Conservation (phyloP, 192 early-diverging fungal species). For the Diversispora epigaea region DNA sequence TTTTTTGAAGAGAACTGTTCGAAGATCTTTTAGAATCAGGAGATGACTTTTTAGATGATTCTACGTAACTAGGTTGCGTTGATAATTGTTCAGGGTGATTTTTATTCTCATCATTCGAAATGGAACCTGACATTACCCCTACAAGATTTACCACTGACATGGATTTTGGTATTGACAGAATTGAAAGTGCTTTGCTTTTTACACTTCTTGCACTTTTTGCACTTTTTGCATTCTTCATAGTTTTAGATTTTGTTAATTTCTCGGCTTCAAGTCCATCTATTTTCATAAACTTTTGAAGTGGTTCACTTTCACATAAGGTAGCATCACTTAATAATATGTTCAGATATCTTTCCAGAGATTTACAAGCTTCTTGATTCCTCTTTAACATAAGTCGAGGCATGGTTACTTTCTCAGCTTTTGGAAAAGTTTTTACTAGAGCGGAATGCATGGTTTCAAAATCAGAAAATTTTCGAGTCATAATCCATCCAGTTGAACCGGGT, state of each 20-base stretch:
- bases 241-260: background rate
- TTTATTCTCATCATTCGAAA: background rate
- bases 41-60: background rate
- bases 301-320: constrained; percentile 3
- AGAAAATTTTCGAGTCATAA: constrained; percentile 20
- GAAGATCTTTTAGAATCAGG: background rate
- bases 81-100: background rate
- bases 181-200: constrained; percentile 8
- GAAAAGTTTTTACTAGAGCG: constrained; percentile 6
- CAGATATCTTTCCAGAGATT: constrained; percentile 18
- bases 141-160: constrained; percentile 23
- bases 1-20: background rate
- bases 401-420: constrained; percentile 23
- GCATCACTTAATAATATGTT: constrained; percentile 25
- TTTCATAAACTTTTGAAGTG: constrained; percentile 28
- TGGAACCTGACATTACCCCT: background rate
- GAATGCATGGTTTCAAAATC: constrained; percentile 21
- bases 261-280: constrained; percentile 16
- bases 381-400: constrained; percentile 24
- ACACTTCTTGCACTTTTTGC: background rate
- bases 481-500: constrained; percentile 28
- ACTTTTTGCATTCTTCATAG: too few species aligned
- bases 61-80: background rate
- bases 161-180: constrained; percentile 22
- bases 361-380: constrained; percentile 17